These are phyloP conservation scores for Russula sp. DNA, from an alignment of 768 basidiomycete genomes.

Conservation along the genomic window DNA sequence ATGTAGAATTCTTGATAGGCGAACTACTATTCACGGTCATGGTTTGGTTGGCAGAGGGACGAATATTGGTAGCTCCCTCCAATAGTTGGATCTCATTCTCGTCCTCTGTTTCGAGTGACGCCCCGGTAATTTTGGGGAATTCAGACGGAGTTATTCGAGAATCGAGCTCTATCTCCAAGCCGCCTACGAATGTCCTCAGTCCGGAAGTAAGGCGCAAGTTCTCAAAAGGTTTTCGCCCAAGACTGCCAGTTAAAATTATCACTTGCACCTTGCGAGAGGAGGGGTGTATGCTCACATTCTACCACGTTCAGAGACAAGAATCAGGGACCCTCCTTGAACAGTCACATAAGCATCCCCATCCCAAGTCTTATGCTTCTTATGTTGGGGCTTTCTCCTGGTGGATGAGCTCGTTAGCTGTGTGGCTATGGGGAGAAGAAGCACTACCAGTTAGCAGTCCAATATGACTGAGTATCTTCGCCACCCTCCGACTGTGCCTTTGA, in stretches of 20 bases:
- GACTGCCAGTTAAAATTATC: slow-evolving; percentile 33
- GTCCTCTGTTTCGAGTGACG: slow-evolving; percentile 28
- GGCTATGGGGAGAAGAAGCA: neutral
- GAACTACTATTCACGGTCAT: slow-evolving; percentile 13
- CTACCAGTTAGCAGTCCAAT: slow-evolving; percentile 72
- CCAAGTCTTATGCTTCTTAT: slow-evolving; percentile 84
- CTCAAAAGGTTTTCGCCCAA: slow-evolving; percentile 59
- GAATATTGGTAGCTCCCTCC: slow-evolving; percentile 16
- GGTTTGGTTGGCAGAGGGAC: neutral
- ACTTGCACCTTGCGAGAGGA: neutral
- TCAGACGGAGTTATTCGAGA: slow-evolving; percentile 43
- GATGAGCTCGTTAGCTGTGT: slow-evolving; percentile 6
- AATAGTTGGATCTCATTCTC: slow-evolving; percentile 23
- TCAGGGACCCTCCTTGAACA: slow-evolving; percentile 43
- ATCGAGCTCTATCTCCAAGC: slow-evolving; percentile 60
- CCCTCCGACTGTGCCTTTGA: slow-evolving; percentile 15
- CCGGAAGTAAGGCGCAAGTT: slow-evolving; percentile 42
- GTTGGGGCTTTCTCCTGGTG: slow-evolving; percentile 61
- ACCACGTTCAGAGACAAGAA: slow-evolving; percentile 64
- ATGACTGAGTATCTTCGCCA: slow-evolving; percentile 30
- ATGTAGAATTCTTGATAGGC: slow-evolving; percentile 22
- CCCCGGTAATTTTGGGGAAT: slow-evolving; percentile 42
- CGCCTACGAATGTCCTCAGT: slow-evolving; percentile 46
- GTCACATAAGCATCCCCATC: slow-evolving; percentile 71
- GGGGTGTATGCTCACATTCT: slow-evolving; percentile 45